phyloP scores from a whole-genome alignment of 441 rosid genomes.

The Isatis lusitanica region DNA sequence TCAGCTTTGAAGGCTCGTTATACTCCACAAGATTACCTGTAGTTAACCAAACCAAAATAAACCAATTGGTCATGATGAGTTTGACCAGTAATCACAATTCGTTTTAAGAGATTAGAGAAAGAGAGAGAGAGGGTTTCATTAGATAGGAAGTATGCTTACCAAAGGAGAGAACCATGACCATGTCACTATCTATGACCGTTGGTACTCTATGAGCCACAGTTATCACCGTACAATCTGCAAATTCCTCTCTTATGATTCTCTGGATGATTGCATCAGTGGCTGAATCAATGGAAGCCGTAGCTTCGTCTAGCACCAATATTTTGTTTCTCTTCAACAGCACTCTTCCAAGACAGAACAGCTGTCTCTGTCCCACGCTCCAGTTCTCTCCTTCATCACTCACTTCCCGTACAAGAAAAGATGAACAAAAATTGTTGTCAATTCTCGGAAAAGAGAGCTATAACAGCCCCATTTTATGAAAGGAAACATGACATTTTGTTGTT shows the following conservation, averaged over 20 bases:
- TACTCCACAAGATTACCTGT: conserved; percentile 75
- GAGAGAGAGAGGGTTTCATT: neutral
- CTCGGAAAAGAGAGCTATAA: neutral
- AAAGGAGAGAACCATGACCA: conserved; percentile 87
- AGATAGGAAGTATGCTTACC: conserved; percentile 33
- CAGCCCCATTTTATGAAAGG: neutral
- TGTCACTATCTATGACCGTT: conserved; percentile 83
- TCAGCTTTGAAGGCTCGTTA: conserved; percentile 68
- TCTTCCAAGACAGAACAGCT: conserved; percentile 87
- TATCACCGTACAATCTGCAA: conserved; percentile 66
- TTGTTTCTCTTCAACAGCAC: conserved; percentile 68
- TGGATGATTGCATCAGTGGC: conserved; percentile 77
- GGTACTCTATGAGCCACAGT: conserved; percentile 89
- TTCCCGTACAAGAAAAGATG: conserved; percentile 29
- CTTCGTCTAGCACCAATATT: conserved; percentile 84
- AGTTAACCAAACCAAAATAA: neutral
- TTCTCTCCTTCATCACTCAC: conserved; percentile 92
- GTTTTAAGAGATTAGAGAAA: neutral
- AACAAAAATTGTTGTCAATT: conserved; percentile 1
- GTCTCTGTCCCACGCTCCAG: conserved; percentile 94
- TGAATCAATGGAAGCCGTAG: conserved; percentile 91
- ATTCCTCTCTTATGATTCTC: conserved; percentile 69
- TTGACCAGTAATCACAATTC: neutral
- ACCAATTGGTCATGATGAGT: too few species aligned
- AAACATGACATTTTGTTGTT: neutral